These are phyloP conservation scores for Arthroderma sp. DNA, from an alignment of 2,329 filamentous ascomycete species.

Conservation along the genomic window DNA sequence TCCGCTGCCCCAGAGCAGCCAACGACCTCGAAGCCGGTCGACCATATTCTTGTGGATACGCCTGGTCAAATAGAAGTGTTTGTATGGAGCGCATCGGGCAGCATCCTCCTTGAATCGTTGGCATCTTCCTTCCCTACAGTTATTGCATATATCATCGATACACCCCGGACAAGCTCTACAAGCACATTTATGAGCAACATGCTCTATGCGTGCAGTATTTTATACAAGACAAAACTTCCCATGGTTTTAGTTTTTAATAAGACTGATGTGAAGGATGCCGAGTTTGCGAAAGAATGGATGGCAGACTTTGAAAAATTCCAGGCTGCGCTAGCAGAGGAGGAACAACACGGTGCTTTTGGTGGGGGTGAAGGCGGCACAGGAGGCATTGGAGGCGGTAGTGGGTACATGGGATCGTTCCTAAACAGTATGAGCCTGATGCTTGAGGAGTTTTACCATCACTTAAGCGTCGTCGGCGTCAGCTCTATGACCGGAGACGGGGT, in stretches of 20 bases:
- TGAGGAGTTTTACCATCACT: slow-evolving; percentile 91
- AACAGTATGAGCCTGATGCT: slow-evolving; percentile 98
- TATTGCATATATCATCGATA: slow-evolving; percentile 95
- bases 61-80: slow-evolving; percentile 98
- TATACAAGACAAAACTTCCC: slow-evolving; percentile 96
- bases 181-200: slow-evolving; percentile 99
- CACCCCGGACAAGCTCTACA: slow-evolving; percentile 80
- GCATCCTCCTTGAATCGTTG: slow-evolving; percentile 82
- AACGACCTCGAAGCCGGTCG: slow-evolving; percentile 46
- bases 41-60: slow-evolving; percentile 85
- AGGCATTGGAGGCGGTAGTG: slow-evolving; percentile 58
- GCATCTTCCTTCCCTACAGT: slow-evolving; percentile 93
- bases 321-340: slow-evolving; percentile 66
- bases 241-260: slow-evolving; percentile 99
- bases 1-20: slow-evolving; percentile 42
- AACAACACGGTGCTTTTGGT: slow-evolving; percentile 64
- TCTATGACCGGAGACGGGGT: slow-evolving; percentile 86
- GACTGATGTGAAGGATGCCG: slow-evolving; percentile 83
- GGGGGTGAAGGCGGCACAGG: slow-evolving; percentile 56
- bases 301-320: slow-evolving; percentile 97
- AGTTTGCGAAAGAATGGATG: slow-evolving; percentile 98
- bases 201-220: slow-evolving; percentile 95
- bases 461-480: slow-evolving; percentile 86
- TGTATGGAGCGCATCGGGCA: slow-evolving; percentile 92
- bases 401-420: slow-evolving; percentile 89